A percentile compares a stretch with the other conserved stretches of the same genome.
These are phyloP conservation scores for Marasmius sp. DNA, from an alignment of 1,284 basidiomycete genomes.

Conservation along the genomic window DNA sequence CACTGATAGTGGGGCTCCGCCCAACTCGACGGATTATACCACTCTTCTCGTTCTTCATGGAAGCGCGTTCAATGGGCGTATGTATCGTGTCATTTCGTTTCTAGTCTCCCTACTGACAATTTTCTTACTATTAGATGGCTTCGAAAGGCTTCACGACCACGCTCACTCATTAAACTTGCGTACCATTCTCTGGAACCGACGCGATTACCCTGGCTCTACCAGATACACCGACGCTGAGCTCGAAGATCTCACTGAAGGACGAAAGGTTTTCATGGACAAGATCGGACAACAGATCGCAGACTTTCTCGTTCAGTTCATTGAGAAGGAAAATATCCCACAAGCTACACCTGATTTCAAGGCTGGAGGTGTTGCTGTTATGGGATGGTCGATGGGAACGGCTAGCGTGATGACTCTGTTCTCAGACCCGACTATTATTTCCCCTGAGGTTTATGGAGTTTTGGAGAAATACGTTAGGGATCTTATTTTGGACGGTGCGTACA, in stretches of 20 bases:
- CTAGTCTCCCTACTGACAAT: not conserved
- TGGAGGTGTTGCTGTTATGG: conserved; percentile 17
- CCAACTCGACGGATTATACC: conserved; percentile 14
- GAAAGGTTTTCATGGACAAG: conserved; percentile 9
- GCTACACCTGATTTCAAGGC: not conserved
- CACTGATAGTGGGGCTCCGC: conserved; percentile 17
- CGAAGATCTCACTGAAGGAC: conserved; percentile 7
- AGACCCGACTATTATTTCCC: conserved; percentile 7
- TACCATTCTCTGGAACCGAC: conserved; percentile 26
- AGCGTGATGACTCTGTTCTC: conserved; percentile 13
- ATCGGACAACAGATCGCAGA: conserved; percentile 3
- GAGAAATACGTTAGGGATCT: conserved; percentile 15
- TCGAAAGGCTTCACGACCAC: conserved; percentile 13
- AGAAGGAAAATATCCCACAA: conserved; percentile 9
- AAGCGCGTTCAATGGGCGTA: conserved; percentile 17
- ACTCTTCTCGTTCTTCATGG: conserved; percentile 20
- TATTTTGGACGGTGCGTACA: conserved; percentile 17
- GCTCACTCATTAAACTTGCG: conserved; percentile 21
- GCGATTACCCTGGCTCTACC: conserved; percentile 28
- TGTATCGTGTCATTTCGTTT: not conserved
- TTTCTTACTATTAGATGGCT: conserved; percentile 5
- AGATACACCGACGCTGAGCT: conserved; percentile 21
- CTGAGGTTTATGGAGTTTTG: conserved; percentile 9
- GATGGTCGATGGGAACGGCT: conserved; percentile 16
- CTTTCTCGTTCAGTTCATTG: conserved; percentile 12